Evolutionary conservation across 2,329 filamentous ascomycete genomes (phyloP), one percentile per base, ranked within the genome.

Genomic region (Clonostachys rhizophaga): DNA sequence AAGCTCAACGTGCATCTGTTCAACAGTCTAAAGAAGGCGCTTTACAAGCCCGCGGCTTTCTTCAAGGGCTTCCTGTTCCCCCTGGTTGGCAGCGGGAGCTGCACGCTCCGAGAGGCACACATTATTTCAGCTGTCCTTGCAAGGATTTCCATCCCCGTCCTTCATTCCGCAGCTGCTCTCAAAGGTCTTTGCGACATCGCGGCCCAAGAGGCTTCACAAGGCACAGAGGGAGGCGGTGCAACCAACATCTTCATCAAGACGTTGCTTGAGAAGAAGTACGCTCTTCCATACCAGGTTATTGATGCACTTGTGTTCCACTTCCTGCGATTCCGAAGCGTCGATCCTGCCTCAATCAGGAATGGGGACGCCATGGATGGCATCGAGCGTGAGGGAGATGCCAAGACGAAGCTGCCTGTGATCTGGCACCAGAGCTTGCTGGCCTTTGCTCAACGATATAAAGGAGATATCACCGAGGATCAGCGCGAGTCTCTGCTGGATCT

Each of bases 61-160:
- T 99, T 99, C 79, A 96, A 96, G 66, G 94, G 91, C 5, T 83
- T 99, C 56, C 75, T 99, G 14, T 97, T 97, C 62, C 94, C 94
- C 1, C 79, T 99, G 16, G 84, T 96, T 10, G 81, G 81, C 9
- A 87, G 84, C 44, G 89, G 90, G 30, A 90, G 86, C n/a, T 96
- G 91, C 70, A 96, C 91, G 0, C 71, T 97, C 44, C 83, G 91
- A 44, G 94, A 99, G 68, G 94, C 94, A 6, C 84, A 90, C 56
- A 97, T 99, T 55, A 81, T 99, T 40, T 89, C 87, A 5, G 91
- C 86, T 9, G 91, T 96, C 2, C 78, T 99, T 42, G 81, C 87
- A 6, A 79, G 91, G 49, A 84, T 96, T 16, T 91, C 87, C 4
- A 87, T 97, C 16, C 94, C 90, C 0, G 91, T 96, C 2, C 75